Percentiles rank a stretch among this genome's conserved stretches.
Conservation (phyloP, 768 basidiomycete species). For the Cyclocybe cylindracea region DNA sequence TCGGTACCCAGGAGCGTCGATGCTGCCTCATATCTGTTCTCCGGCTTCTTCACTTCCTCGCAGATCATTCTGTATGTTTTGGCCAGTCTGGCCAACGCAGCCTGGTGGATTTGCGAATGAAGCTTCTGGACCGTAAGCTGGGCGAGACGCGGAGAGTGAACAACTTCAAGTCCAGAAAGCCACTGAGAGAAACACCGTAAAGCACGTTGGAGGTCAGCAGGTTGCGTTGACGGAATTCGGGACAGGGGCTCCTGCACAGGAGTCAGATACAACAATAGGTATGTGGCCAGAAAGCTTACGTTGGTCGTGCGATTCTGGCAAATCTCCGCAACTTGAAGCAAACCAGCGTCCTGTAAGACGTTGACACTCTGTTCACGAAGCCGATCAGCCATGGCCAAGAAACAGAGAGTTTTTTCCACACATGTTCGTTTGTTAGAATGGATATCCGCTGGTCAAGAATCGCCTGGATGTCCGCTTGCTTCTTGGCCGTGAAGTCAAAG, state of each 20-base stretch:
- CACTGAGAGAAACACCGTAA: constrained; percentile 78
- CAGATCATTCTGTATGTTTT: constrained; percentile 73
- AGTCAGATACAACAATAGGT: neutral
- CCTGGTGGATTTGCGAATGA: constrained; percentile 71
- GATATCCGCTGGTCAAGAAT: constrained; percentile 64
- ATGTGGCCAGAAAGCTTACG: constrained; percentile 31
- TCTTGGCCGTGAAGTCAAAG: constrained; percentile 66
- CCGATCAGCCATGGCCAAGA: neutral
- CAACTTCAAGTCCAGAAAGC: constrained; percentile 81
- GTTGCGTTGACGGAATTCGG: constrained; percentile 64
- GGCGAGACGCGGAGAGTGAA: constrained; percentile 78
- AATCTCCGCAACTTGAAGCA: constrained; percentile 45
- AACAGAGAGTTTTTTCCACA: constrained; percentile 36
- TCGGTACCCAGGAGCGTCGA: constrained; percentile 81
- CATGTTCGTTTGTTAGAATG: constrained; percentile 80
- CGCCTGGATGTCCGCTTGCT: constrained; percentile 56
- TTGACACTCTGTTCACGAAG: constrained; percentile 39
- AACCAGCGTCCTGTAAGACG: constrained; percentile 55
- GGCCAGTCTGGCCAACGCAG: constrained; percentile 69
- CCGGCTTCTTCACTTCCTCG: constrained; percentile 70
- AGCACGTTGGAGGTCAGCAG: constrained; percentile 59
- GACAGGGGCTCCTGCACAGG: constrained; percentile 66
- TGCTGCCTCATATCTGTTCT: constrained; percentile 90
- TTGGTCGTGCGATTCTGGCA: constrained; percentile 38
- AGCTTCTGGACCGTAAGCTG: constrained; percentile 69